Conservation (phyloP, 2,329 filamentous ascomycete species). For the Cordyceps pruinosa region DNA sequence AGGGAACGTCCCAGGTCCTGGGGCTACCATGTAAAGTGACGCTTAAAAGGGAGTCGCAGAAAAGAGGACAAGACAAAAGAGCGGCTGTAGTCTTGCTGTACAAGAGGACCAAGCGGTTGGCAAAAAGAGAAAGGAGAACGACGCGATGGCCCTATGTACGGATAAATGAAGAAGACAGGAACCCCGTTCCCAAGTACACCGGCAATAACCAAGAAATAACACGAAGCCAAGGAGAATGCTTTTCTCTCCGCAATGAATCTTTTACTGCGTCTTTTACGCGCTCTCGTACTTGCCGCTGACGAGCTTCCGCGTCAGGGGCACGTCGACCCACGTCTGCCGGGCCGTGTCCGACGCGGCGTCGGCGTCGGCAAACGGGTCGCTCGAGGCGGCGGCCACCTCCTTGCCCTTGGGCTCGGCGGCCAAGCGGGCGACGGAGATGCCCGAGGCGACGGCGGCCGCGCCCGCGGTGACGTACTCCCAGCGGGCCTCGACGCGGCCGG, state of each 20-base stretch:
- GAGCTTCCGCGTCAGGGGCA: constrained; percentile 60
- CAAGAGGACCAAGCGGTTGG: not conserved
- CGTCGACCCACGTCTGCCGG: constrained; percentile 54
- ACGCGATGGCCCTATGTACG: not conserved
- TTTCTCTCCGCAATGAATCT: not conserved
- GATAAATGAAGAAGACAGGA: not conserved
- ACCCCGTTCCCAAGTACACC: not conserved
- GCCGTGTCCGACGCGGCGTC: constrained; percentile 18
- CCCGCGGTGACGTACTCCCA: constrained; percentile 59
- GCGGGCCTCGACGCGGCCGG: constrained; percentile 72
- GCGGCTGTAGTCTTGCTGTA: not conserved
- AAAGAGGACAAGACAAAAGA: not conserved
- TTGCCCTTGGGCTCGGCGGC: constrained; percentile 39
- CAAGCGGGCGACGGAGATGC: constrained; percentile 55
- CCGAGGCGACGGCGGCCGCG: constrained; percentile 38
- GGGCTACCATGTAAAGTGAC: not conserved
- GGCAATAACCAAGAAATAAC: not conserved
- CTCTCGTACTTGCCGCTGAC: constrained; percentile 71
- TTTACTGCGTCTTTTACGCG: constrained; percentile 13
- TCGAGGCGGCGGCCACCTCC: constrained; percentile 26
- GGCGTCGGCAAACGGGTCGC: constrained; percentile 62
- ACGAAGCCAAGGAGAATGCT: not conserved
- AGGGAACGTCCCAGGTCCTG: not conserved
- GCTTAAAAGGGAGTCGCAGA: not conserved
- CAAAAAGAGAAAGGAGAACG: not conserved